Base-by-base conservation (phyloP, 768 basidiomycete genomes). In the Peribolospora baueri region DNA sequence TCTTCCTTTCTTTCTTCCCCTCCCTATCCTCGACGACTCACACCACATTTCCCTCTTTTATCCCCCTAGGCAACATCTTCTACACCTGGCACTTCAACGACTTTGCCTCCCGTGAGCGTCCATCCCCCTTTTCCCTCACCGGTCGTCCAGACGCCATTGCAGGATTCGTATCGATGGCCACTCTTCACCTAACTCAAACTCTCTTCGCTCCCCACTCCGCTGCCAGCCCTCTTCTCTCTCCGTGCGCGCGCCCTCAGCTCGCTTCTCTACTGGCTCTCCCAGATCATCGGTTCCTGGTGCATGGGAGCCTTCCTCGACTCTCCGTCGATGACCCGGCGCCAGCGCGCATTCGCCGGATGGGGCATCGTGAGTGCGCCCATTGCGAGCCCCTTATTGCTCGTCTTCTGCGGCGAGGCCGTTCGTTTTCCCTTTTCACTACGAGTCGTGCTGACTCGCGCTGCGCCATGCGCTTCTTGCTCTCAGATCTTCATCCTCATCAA, bases 201-300 rank as follows among this genome's bases (percentile, higher is more conserved):
- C 39, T 38, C 6, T 14, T 41, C 14, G 6, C 46, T 37, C n/a
- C 11, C 43, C 25, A n/a, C n/a, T 46, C 5, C 10, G 25, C 42
- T 50, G 57, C 84, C 64, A 79, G 81, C 46, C 7, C 55, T 51
- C 14, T 51, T 53, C 53, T 54, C 58, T 0, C 50, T 62, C 42
- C 55, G 60, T 7, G 76, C 79, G 1, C 78, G 84, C 42, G 73
- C 80, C 11, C 68, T 86, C 58, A 85, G 85, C 64, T 80, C 78
- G 59, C 68, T 85, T 43, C 70, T 83, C 11, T 87, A 86, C 67
- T 85, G 83, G 83, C 66, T 76, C 4, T 70, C 80, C 0, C 84
- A 86, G 64, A 82, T 84, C 56, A 59, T 82, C 37, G 84, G 84
- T 46, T 49, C 56, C 5, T 52, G 48, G 14, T 4, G 40, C 5